Evolutionary conservation across 495 filamentous ascomycete species (phyloP).

Genomic region (Aspergillus taichungensis): DNA sequence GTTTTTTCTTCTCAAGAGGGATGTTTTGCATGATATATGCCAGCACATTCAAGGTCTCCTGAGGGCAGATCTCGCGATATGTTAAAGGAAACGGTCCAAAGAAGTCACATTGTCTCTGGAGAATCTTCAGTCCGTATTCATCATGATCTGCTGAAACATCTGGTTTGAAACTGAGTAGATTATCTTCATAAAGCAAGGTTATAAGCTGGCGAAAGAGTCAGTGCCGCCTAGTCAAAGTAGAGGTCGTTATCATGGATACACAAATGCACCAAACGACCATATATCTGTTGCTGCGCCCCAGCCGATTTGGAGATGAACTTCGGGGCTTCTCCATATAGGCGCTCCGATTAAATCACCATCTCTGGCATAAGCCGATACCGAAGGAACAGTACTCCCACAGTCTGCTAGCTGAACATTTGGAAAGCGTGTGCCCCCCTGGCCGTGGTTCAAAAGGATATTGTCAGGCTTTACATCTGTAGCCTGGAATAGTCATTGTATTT

Average conservation of each 20-base stretch:
- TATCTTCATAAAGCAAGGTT: conserved; percentile 23
- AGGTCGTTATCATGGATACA: conserved; percentile 1
- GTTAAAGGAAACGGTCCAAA: conserved; percentile 31
- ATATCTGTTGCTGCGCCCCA: conserved; percentile 31
- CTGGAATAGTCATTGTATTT: not conserved
- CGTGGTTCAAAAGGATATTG: conserved; percentile 34
- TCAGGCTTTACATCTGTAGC: conserved; percentile 30
- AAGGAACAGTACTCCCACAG: conserved; percentile 21
- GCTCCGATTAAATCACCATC: conserved; percentile 27
- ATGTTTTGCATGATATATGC: conserved; percentile 8
- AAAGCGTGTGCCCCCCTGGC: conserved; percentile 17
- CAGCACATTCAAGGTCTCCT: conserved; percentile 5
- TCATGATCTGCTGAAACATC: conserved; percentile 23
- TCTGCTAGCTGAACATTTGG: conserved; percentile 31
- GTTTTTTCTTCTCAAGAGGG: conserved; percentile 8
- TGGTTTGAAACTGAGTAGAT: conserved; percentile 27
- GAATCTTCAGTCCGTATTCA: conserved; percentile 27
- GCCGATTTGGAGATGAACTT: conserved; percentile 19
- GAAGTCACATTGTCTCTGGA: conserved; percentile 24
- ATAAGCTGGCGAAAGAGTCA: conserved; percentile 18
- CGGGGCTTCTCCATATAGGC: conserved; percentile 26
- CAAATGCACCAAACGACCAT: conserved; percentile 31
- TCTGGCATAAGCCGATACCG: conserved; percentile 23
- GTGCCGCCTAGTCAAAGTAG: conserved; percentile 4
- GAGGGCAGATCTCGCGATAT: conserved; percentile 19